phyloP scores from a whole-genome alignment of 257 asterid species.

The Solanum tarapatanum region DNA sequence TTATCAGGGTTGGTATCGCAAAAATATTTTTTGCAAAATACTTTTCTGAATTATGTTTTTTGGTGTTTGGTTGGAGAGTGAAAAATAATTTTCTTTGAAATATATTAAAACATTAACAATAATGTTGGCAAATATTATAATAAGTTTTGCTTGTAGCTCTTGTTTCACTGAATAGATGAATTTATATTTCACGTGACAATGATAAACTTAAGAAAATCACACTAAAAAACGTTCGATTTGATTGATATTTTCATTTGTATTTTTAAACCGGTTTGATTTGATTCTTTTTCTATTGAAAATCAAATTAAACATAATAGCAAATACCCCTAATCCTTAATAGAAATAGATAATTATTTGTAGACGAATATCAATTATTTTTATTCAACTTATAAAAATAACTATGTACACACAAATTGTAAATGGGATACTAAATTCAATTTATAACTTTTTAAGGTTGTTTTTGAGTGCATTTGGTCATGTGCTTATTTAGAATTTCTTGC shows the following conservation, averaged over 20 bases:
- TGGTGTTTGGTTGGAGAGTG: background rate
- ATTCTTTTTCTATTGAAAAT: background rate
- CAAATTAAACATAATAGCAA: background rate
- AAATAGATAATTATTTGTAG: background rate
- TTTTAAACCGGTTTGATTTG: background rate
- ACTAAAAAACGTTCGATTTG: background rate
- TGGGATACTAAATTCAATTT: background rate
- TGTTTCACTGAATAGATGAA: background rate
- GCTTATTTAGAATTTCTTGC: background rate
- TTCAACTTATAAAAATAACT: background rate
- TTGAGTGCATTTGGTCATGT: background rate
- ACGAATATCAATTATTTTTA: background rate
- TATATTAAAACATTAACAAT: background rate
- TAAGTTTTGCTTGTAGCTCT: background rate
- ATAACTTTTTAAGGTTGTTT: background rate
- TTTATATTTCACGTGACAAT: background rate
- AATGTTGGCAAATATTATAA: background rate
- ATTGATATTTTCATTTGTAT: background rate
- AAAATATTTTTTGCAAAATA: no score
- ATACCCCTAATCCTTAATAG: background rate
- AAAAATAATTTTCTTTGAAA: background rate
- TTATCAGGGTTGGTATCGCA: background rate
- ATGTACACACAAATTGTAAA: background rate
- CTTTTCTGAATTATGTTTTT: background rate
- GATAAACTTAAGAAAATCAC: background rate